Conservation (phyloP, 2,329 filamentous ascomycete genomes). For the Endocalyx cinctus region DNA sequence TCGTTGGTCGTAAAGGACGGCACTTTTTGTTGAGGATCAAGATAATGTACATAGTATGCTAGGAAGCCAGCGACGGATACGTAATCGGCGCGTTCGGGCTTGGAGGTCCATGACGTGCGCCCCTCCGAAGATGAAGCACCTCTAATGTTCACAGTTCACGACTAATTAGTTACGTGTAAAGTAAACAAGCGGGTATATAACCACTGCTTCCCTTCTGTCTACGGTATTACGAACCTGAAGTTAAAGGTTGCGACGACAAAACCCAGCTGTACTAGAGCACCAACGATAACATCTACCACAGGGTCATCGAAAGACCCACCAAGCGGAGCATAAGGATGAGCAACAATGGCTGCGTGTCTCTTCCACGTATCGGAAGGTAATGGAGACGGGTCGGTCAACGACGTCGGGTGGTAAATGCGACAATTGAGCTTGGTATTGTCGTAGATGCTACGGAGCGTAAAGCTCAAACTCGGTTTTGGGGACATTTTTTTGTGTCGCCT, state of each 20-base stretch:
- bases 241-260: slow-evolving; percentile 87
- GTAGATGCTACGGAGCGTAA: slow-evolving; percentile 80
- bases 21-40: slow-evolving; percentile 40
- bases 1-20: slow-evolving; percentile 1
- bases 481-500: no score
- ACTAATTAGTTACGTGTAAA: no score
- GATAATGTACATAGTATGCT: slow-evolving; percentile 63
- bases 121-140: slow-evolving; percentile 73
- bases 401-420: slow-evolving; percentile 70
- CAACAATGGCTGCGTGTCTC: slow-evolving; percentile 54
- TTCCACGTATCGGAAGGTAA: slow-evolving; percentile 33
- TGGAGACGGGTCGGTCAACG: slow-evolving; percentile 29
- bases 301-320: slow-evolving; percentile 83
- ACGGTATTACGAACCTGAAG: slow-evolving; percentile 65
- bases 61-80: slow-evolving; percentile 77
- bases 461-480: slow-evolving; percentile 55
- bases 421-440: slow-evolving; percentile 74
- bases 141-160: no score
- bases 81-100: slow-evolving; percentile 78
- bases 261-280: slow-evolving; percentile 62
- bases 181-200: no score
- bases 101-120: slow-evolving; percentile 81
- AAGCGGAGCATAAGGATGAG: slow-evolving; percentile 86
- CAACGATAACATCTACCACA: slow-evolving; percentile 63
- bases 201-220: no score